These are phyloP conservation scores for Dendrobium chrysotoxum DNA, from an alignment of 106 monocot genomes.

Conservation along the genomic window DNA sequence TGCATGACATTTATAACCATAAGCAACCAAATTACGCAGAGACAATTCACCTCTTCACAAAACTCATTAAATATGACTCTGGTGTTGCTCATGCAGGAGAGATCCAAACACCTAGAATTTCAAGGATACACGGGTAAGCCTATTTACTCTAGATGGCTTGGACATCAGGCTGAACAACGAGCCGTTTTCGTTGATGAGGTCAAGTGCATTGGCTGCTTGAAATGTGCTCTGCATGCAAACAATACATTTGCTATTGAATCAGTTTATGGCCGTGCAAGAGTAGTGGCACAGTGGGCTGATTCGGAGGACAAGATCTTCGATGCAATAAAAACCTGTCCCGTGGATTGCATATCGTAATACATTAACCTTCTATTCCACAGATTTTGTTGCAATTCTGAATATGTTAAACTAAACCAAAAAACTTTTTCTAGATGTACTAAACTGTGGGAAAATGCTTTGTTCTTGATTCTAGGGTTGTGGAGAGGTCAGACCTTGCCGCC, in stretches of 20 bases:
- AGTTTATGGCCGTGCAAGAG: constrained; percentile 74
- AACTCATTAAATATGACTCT: not conserved
- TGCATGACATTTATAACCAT: no score
- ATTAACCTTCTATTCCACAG: not conserved
- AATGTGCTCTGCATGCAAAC: constrained; percentile 72
- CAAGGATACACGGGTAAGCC: not conserved
- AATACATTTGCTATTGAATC: constrained; percentile 84
- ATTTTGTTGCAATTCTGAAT: not conserved
- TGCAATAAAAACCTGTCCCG: constrained; percentile 73
- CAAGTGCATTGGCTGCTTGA: constrained; percentile 80
- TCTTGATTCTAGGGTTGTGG: constrained; percentile 40
- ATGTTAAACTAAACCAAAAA: no score
- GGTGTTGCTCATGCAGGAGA: constrained; percentile 1
- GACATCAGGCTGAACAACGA: constrained; percentile 44
- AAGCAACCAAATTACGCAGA: no score
- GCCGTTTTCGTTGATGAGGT: constrained; percentile 90
- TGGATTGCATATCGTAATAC: constrained; percentile 87
- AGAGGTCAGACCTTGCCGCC: constrained; percentile 64
- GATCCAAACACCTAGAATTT: not conserved
- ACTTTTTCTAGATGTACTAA: no score
- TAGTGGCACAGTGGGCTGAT: constrained; percentile 82
- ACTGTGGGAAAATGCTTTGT: not conserved
- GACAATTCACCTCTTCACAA: not conserved
- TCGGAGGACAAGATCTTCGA: constrained; percentile 62
- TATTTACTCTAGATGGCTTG: constrained; percentile 61